Evolutionary conservation across 1,139 yeast genomes (phyloP).

Genomic region (Pichia sp.): DNA sequence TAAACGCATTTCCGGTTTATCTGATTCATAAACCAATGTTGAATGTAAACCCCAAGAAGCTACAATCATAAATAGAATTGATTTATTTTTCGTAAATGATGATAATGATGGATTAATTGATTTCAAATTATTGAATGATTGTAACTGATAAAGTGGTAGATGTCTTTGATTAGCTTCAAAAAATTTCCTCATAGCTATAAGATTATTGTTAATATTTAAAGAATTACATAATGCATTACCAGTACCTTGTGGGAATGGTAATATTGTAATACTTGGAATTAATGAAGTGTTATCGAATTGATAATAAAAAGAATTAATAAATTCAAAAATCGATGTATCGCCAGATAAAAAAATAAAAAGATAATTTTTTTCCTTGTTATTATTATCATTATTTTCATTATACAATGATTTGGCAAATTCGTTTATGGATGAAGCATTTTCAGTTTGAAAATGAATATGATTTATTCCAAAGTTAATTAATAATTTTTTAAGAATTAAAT

Average conservation of each 20-base stretch:
- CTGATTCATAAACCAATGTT: slow-evolving; percentile 73
- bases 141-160: slow-evolving; percentile 47
- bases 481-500: slow-evolving; percentile 41
- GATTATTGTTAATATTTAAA: slow-evolving; percentile 39
- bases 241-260: slow-evolving; percentile 71
- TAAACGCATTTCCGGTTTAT: slow-evolving; percentile 54
- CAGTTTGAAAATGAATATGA: slow-evolving; percentile 39
- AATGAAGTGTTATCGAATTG: background rate
- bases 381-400: background rate
- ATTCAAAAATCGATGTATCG: slow-evolving; percentile 78
- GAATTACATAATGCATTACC: slow-evolving; percentile 79
- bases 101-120: slow-evolving; percentile 2
- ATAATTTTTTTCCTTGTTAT: slow-evolving; percentile 15
- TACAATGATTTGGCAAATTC: slow-evolving; percentile 11
- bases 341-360: slow-evolving; percentile 70
- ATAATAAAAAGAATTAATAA: slow-evolving; percentile 46
- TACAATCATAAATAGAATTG: slow-evolving; percentile 52
- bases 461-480: slow-evolving; percentile 37
- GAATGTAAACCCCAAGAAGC: slow-evolving; percentile 87
- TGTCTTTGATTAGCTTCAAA: slow-evolving; percentile 32
- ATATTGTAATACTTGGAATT: slow-evolving; percentile 22
- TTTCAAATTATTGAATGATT: background rate
- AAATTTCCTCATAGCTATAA: slow-evolving; percentile 40
- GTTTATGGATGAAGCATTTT: slow-evolving; percentile 10
- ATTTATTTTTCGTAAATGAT: background rate